Conservation (phyloP, 2,329 filamentous ascomycete genomes). For the Geosmithia morbida region DNA sequence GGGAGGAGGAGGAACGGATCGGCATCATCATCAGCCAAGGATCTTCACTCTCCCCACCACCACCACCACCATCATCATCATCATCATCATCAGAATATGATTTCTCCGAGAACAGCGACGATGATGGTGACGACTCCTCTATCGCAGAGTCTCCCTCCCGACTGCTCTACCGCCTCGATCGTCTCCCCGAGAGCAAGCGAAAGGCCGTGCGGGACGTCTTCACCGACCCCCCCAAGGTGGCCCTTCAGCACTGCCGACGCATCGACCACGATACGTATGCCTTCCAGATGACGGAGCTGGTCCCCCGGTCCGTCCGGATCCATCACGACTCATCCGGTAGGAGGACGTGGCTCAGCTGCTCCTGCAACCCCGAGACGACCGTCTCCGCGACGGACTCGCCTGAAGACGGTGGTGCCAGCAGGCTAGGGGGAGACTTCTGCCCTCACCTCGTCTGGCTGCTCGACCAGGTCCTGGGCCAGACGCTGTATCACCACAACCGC, state of each 20-base stretch:
- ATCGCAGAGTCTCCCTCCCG: conserved; percentile 22
- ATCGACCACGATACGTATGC: conserved; percentile 31
- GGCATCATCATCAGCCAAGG: conserved; percentile 1
- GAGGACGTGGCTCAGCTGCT: conserved; percentile 22
- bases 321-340: conserved; percentile 8
- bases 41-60: not conserved
- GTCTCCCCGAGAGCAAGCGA: conserved; percentile 20
- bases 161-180: conserved; percentile 24
- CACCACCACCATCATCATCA: not conserved
- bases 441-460: conserved; percentile 39
- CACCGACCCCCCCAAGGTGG: conserved; percentile 30
- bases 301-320: conserved; percentile 36
- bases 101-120: too few species aligned
- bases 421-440: conserved; percentile 22
- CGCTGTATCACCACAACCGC: conserved; percentile 22
- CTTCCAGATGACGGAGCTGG: conserved; percentile 40
- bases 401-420: conserved; percentile 4
- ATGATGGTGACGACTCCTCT: conserved; percentile 14
- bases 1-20: too few species aligned
- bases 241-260: conserved; percentile 32
- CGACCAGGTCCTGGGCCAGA: conserved; percentile 34
- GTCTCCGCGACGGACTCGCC: not conserved
- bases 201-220: conserved; percentile 28
- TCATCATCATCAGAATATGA: conserved; percentile 7
- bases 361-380: conserved; percentile 15